These are phyloP conservation scores for Hypoxylon sp. DNA, from an alignment of 2,329 filamentous ascomycete species.

Conservation along the genomic window DNA sequence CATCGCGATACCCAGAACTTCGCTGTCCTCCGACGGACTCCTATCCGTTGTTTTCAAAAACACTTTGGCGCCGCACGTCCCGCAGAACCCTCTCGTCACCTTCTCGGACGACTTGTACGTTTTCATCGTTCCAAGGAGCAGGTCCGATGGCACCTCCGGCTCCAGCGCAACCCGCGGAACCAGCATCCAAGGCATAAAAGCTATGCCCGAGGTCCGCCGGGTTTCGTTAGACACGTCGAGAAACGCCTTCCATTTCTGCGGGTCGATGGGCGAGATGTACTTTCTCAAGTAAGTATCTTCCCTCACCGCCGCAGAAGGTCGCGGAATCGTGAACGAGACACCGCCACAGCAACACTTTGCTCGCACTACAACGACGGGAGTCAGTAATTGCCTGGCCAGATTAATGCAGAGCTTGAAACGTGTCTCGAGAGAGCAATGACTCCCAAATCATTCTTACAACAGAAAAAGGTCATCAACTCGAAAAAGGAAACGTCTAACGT, in stretches of 20 bases:
- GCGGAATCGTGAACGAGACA: conserved; percentile 59
- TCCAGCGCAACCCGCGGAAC: conserved; percentile 54
- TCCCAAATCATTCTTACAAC: no score
- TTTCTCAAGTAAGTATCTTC: conserved; percentile 48
- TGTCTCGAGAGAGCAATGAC: no score
- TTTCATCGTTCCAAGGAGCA: conserved; percentile 59
- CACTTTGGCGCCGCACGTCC: conserved; percentile 59
- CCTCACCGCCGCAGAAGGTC: conserved; percentile 52
- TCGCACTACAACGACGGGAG: conserved; percentile 44
- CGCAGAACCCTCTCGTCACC: conserved; percentile 59
- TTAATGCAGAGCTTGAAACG: no score
- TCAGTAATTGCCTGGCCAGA: no score
- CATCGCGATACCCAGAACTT: conserved; percentile 57
- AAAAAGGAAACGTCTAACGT: no score
- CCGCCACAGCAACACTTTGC: conserved; percentile 61
- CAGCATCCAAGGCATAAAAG: conserved; percentile 58
- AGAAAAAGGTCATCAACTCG: no score
- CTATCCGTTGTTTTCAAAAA: conserved; percentile 52
- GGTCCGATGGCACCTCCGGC: conserved; percentile 53
- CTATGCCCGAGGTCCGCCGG: conserved; percentile 56
- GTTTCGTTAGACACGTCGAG: conserved; percentile 60
- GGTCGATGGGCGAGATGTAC: conserved; percentile 54
- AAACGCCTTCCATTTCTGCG: conserved; percentile 57
- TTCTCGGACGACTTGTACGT: conserved; percentile 55
- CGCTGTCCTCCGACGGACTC: conserved; percentile 47